phyloP scores from a whole-genome alignment of 768 basidiomycete genomes.

The Boletus tylopilopsis region DNA sequence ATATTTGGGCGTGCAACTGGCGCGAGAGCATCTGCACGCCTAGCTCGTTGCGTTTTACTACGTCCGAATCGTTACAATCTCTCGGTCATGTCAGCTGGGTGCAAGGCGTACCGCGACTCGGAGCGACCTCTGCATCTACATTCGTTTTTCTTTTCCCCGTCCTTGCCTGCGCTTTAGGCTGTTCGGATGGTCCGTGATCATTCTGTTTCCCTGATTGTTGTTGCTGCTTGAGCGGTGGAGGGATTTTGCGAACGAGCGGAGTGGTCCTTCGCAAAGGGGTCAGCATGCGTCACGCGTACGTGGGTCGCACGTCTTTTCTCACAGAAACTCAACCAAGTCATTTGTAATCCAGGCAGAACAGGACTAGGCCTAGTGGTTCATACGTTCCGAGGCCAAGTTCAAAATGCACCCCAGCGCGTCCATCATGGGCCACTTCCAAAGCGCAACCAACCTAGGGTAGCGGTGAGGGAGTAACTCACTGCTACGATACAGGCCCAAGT shows the following conservation, averaged over 20 bases:
- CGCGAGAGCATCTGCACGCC: constrained; percentile 93
- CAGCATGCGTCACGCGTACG: constrained; percentile 18
- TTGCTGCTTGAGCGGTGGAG: constrained; percentile 12
- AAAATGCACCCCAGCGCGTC: constrained; percentile 8
- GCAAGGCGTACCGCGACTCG: constrained; percentile 9
- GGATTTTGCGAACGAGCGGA: constrained; percentile 12
- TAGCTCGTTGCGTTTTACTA: constrained; percentile 75
- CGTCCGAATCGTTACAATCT: background rate
- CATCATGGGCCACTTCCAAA: too few relatives aligned
- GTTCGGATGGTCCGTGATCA: background rate
- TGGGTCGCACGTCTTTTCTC: constrained; percentile 14
- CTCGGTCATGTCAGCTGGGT: background rate
- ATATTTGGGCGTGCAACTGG: constrained; percentile 78
- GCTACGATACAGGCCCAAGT: too few relatives aligned
- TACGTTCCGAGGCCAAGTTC: constrained; percentile 2
- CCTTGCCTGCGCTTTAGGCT: background rate
- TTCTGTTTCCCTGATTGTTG: constrained; percentile 5
- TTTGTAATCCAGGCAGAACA: background rate
- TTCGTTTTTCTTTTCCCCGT: background rate
- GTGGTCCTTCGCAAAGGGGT: constrained; percentile 13
- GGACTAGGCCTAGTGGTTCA: constrained; percentile 15
- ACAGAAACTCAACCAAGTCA: background rate
- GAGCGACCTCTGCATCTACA: background rate
- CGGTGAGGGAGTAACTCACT: too few relatives aligned
- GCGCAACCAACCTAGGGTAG: too few relatives aligned